These are phyloP conservation scores for Fennellomyces sp. DNA, from an alignment of 371 early-diverging fungal genomes.

Conservation along the genomic window DNA sequence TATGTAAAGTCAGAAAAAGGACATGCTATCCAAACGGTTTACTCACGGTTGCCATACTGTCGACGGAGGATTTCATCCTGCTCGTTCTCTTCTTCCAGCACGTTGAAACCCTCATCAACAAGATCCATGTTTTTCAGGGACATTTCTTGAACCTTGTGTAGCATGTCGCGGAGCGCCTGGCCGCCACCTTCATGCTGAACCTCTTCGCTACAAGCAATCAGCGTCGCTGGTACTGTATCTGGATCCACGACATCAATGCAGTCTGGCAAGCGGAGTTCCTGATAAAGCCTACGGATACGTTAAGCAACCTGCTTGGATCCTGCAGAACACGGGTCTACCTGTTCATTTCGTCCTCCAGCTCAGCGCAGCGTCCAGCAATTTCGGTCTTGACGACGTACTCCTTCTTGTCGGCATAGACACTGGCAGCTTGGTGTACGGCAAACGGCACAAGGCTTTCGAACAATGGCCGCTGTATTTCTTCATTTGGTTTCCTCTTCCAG, in stretches of 20 bases:
- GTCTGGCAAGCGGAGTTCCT: constrained; percentile 25
- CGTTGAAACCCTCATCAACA: constrained; percentile 68
- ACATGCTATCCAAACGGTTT: too few species aligned
- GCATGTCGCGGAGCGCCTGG: constrained; percentile 62
- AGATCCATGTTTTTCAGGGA: constrained; percentile 51
- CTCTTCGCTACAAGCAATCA: constrained; percentile 73
- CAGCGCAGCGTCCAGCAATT: constrained; percentile 62
- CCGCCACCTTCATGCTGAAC: constrained; percentile 75
- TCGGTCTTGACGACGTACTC: constrained; percentile 71
- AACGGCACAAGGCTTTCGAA: constrained; percentile 88
- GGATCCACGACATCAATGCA: constrained; percentile 51
- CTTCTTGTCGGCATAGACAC: constrained; percentile 78
- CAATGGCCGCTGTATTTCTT: constrained; percentile 69
- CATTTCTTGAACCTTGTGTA: constrained; percentile 59
- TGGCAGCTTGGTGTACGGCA: constrained; percentile 87
- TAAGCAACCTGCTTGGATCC: constrained; percentile 3
- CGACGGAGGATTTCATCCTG: constrained; percentile 68
- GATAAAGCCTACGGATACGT: constrained; percentile 19
- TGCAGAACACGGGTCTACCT: too few species aligned
- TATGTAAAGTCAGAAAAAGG: not conserved
- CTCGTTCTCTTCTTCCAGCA: constrained; percentile 72
- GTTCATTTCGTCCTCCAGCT: constrained; percentile 61
- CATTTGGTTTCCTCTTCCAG: constrained; percentile 28
- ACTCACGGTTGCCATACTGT: constrained; percentile 48
- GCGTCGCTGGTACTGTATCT: constrained; percentile 61